Conservation (phyloP, 306 rosid species). For the Geum urbanum region DNA sequence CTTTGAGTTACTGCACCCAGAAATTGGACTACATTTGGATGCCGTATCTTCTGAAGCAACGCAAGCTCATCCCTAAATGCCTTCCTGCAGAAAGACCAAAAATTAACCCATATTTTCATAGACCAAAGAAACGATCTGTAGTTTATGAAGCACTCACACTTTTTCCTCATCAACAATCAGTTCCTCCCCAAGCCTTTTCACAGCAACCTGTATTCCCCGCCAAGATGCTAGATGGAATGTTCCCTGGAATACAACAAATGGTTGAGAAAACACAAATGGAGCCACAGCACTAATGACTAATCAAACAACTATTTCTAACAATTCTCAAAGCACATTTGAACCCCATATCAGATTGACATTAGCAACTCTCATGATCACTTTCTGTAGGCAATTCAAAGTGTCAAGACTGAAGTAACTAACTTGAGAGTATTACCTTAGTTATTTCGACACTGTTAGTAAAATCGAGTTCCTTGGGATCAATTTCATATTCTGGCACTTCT, state of each 20-base stretch:
- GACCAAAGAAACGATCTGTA: conserved; percentile 6
- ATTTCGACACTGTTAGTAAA: conserved; percentile 70
- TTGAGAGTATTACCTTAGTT: conserved; percentile 48
- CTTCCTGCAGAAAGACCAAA: conserved; percentile 53
- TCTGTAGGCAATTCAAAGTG: too few relatives aligned
- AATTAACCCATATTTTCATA: conserved; percentile 17
- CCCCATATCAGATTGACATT: neutral
- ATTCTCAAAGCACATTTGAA: neutral
- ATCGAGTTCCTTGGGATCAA: conserved; percentile 81
- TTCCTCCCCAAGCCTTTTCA: conserved; percentile 72
- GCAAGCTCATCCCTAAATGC: conserved; percentile 91
- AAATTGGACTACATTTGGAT: conserved; percentile 96
- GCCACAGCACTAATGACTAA: neutral
- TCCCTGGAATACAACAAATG: conserved; percentile 47
- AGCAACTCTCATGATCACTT: neutral
- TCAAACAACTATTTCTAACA: neutral
- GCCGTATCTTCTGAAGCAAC: conserved; percentile 85
- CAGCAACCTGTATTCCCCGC: conserved; percentile 95
- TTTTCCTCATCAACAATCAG: conserved; percentile 60
- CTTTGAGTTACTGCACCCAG: conserved; percentile 98
- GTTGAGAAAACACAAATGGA: neutral
- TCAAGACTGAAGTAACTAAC: neutral
- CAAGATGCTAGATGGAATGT: conserved; percentile 77
- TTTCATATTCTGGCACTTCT: conserved; percentile 93
- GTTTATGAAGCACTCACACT: conserved; percentile 61